Conservation (phyloP, 805 yeast species). For the Wickerhamiella bombiphila region DNA sequence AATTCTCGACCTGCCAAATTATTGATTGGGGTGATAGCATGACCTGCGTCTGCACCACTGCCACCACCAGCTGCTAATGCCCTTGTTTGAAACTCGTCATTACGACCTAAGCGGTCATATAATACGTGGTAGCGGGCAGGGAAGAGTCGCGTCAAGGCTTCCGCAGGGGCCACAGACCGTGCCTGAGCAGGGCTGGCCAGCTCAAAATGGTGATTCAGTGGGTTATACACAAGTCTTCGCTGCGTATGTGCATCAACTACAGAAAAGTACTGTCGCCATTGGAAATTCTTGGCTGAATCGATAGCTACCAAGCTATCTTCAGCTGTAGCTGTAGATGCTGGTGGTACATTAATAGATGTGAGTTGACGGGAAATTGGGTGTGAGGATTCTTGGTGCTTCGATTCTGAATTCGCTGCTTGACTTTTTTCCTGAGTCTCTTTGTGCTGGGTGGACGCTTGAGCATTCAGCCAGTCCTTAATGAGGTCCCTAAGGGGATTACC, state of each 20-base stretch:
- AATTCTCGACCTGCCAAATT: constrained; percentile 80
- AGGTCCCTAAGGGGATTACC: constrained; percentile 53
- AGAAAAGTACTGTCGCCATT: constrained; percentile 63
- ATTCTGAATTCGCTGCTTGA: not conserved
- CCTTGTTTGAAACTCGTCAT: constrained; percentile 48
- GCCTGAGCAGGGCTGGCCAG: constrained; percentile 12
- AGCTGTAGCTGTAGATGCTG: not conserved
- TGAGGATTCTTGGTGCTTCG: not conserved
- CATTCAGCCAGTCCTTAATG: constrained; percentile 38
- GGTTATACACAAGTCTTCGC: constrained; percentile 14
- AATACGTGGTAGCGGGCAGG: constrained; percentile 44
- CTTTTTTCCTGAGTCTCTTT: no score
- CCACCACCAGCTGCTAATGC: constrained; percentile 10
- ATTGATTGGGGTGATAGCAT: constrained; percentile 53
- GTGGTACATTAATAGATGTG: not conserved
- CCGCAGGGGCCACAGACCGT: constrained; percentile 16
- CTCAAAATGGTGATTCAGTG: constrained; percentile 43
- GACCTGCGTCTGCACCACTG: constrained; percentile 1
- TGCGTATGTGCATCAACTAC: constrained; percentile 50
- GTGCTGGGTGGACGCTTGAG: constrained; percentile 7
- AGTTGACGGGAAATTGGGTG: not conserved
- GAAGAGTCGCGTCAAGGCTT: constrained; percentile 17
- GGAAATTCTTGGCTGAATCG: constrained; percentile 20
- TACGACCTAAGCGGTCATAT: constrained; percentile 58
- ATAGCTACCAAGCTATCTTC: not conserved